These are phyloP conservation scores for Iberis pinnata DNA, from an alignment of 345 rosid species.

Conservation along the genomic window DNA sequence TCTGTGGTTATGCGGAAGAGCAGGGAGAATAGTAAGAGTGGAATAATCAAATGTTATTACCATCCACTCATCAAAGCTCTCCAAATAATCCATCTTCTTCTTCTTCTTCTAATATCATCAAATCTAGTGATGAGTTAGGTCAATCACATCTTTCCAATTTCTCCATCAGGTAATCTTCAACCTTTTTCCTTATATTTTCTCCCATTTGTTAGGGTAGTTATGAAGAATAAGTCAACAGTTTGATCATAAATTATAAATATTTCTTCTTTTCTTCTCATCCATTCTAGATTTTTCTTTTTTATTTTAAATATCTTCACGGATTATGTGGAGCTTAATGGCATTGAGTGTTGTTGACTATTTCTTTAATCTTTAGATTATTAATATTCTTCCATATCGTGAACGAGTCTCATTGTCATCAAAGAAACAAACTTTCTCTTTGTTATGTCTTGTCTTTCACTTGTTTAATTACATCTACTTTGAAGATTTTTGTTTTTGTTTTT, in stretches of 20 bases:
- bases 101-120: slow-evolving; percentile 15
- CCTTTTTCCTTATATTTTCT: no score
- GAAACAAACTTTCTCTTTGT: slow-evolving; percentile 13
- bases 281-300: no score
- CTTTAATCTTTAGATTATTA: no score
- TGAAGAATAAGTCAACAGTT: no score
- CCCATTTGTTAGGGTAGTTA: no score
- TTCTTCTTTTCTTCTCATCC: slow-evolving; percentile 18
- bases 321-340: no score
- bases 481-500: neutral
- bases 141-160: slow-evolving; percentile 43
- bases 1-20: slow-evolving; percentile 59
- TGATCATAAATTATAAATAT: no score
- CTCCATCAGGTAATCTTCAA: slow-evolving; percentile 91
- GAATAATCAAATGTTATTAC: slow-evolving; percentile 44
- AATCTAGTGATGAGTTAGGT: slow-evolving; percentile 22
- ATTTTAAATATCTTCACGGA: no score
- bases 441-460: slow-evolving; percentile 22
- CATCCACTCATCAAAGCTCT: slow-evolving; percentile 80
- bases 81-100: slow-evolving; percentile 25
- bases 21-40: slow-evolving; percentile 38
- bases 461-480: no score
- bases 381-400: slow-evolving; percentile 28
- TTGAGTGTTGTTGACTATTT: no score
- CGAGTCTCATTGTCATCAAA: no score